Base-by-base conservation (phyloP, 2,329 filamentous ascomycete genomes). In the Diaporthe humulicola region DNA sequence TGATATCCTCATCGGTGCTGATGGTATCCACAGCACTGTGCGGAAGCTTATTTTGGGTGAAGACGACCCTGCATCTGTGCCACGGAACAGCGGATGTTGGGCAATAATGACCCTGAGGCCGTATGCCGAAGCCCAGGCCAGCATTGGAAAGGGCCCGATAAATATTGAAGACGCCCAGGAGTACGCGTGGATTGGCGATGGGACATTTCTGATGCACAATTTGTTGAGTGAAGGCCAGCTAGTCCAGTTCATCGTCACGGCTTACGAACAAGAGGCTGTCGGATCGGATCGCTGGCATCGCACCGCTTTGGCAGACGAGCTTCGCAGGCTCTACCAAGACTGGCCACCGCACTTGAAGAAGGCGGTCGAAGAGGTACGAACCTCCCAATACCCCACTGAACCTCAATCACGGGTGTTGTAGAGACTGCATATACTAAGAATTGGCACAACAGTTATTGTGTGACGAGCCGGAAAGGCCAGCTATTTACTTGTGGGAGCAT, bases 21-120 rank as follows among this genome's bases (percentile, higher is more conserved):
- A 86, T 71, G 84, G 84, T n/a, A 82, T 85, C 10, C 82, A 83
- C 45, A 85, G 84, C 38, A 80, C 79, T 48, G 83, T 85, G 1
- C 79, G 84, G 14, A 82, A 84, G 73, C 70, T 84, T 14, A 80
- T 84, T 28, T 77, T 83, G 4, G 80, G 79, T 17, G 75, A 78
- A 19, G 66, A 79, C 42, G 79, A 81, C 25, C 76, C 77, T 4
- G 78, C 78, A 2, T 78, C 76, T 1, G 42, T 33, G 1, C 80
- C 78, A 1, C 66, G 74, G 22, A 81, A 80, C 42, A 77, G 75
- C 0, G 78, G 78, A 0, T 12, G 15, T 1, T 81, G 79, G 79
- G 0, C 56, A 4, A 36, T 81, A 14, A 78, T 79, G 78, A 74
- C 77, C 15, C 71, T 80, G 5, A 69, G 77, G 33, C 74, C 79